Evolutionary conservation across 805 yeast genomes (phyloP), one percentile per base, ranked within the genome.

Genomic region (Yarrowia sp.): DNA sequence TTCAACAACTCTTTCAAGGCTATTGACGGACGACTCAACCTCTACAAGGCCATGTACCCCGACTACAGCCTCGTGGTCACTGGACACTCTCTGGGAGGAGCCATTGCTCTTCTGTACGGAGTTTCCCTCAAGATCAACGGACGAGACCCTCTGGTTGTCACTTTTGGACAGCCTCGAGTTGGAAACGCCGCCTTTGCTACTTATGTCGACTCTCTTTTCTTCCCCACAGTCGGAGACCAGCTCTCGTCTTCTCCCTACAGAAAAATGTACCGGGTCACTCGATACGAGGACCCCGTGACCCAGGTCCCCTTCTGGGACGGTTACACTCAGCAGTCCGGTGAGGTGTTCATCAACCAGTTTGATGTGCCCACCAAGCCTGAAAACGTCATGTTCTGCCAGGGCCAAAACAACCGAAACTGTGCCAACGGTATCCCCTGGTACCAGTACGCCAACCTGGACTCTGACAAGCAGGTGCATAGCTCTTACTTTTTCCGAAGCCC

Each of bases 261-360:
- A 43, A 33, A 44, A 7, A 35, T 58, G 43, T 58, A 22, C 51
- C 64, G 64, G 36, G 50, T 58, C 41, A 58, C 64, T 58, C 64
- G 43, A 33, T 43, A 58, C 43, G 51, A 36, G 15, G 64, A 58
- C 33, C 50, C 51, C 51, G 64, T 58, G 10, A 43, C 64, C 35
- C 64, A 44, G 51, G 64, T 58, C n/a, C 64, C 64, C 22, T 43
- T 44, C 51, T 58, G 64, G 64, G 64, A n/a, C 22, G 64, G 51
- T 9, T 58, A 58, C 51, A 58, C 51, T 18, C 64, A 58, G 18
- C 41, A 33, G 42, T 43, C 51, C 6, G 64, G 64, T 3, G 64
- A 58, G 35, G 51, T 58, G 33, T 58, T 18, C 42, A 58, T 58
- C 28, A 36, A 55, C 61, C 41, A 35, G 41, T 31, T 32, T 7